Conservation (phyloP, 2,329 filamentous ascomycete genomes). For the Lecanicillium sp. region DNA sequence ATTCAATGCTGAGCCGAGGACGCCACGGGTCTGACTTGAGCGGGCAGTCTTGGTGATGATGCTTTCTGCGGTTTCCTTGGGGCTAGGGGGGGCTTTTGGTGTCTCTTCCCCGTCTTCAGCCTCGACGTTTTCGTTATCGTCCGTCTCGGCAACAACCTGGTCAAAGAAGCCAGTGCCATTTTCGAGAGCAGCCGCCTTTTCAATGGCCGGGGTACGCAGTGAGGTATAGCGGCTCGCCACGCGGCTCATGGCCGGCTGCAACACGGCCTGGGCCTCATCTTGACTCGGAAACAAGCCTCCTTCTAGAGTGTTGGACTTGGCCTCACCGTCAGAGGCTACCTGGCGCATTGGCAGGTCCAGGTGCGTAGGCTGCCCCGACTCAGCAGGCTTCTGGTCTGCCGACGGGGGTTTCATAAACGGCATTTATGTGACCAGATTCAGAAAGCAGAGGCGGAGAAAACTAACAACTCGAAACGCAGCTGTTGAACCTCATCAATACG, state of each 20-base stretch:
- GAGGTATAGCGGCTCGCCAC: conserved; percentile 47
- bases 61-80: background rate
- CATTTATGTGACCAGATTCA: too few species aligned
- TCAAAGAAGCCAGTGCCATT: conserved; percentile 20
- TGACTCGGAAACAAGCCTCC: conserved; percentile 35
- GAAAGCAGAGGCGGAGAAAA: too few species aligned
- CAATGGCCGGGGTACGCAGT: conserved; percentile 44
- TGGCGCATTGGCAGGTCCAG: background rate
- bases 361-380: background rate
- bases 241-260: conserved; percentile 51
- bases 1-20: conserved; percentile 38
- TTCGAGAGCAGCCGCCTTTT: conserved; percentile 49
- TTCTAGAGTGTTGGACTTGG: conserved; percentile 13
- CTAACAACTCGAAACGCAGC: too few species aligned
- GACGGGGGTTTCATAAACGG: background rate
- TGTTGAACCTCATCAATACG: too few species aligned
- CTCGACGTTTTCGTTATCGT: conserved; percentile 10
- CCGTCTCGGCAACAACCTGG: conserved; percentile 10
- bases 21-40: conserved; percentile 16
- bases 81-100: background rate
- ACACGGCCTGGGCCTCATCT: conserved; percentile 50
- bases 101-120: background rate
- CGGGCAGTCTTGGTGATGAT: conserved; percentile 1
- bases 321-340: conserved; percentile 8
- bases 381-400: background rate